phyloP scores from a whole-genome alignment of 257 asterid genomes.

The Solanum chmielewskii region DNA sequence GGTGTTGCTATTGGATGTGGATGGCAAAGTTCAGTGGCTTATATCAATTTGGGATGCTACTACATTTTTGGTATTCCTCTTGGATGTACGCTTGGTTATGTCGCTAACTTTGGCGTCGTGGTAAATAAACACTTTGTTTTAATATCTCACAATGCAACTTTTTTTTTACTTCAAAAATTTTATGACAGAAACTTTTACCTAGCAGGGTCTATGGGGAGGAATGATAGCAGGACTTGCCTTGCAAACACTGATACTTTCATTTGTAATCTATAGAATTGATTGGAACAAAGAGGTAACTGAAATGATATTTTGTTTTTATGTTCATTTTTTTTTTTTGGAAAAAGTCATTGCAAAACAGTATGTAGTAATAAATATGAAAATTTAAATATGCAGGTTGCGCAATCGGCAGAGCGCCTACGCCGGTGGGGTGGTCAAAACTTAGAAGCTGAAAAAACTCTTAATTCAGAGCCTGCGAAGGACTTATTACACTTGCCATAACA shows the following conservation, averaged over 20 bases:
- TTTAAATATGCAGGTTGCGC: constrained; percentile 29
- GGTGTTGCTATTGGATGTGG: constrained; percentile 84
- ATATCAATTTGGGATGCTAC: constrained; percentile 58
- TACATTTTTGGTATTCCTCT: constrained; percentile 56
- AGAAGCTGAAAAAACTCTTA: not conserved
- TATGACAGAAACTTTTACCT: too few species aligned
- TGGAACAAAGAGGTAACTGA: too few species aligned
- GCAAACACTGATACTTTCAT: too few species aligned
- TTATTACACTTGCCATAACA: not conserved
- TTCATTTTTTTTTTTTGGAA: too few species aligned
- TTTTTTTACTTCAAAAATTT: not conserved
- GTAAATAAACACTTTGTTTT: constrained; percentile 7
- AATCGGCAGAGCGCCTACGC: constrained; percentile 42
- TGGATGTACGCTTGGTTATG: constrained; percentile 11
- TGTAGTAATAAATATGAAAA: too few species aligned
- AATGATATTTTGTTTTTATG: too few species aligned
- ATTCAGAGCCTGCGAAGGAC: not conserved
- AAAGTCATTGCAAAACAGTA: too few species aligned
- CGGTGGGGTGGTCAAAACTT: constrained; percentile 53
- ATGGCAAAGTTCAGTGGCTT: constrained; percentile 72
- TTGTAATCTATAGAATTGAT: too few species aligned
- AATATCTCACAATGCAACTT: too few species aligned
- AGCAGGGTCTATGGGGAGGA: constrained; percentile 56
- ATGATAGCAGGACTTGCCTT: constrained; percentile 47
- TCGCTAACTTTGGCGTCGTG: constrained; percentile 29